Conservation (phyloP, 345 rosid genomes). For the Eucalyptus globulus region DNA sequence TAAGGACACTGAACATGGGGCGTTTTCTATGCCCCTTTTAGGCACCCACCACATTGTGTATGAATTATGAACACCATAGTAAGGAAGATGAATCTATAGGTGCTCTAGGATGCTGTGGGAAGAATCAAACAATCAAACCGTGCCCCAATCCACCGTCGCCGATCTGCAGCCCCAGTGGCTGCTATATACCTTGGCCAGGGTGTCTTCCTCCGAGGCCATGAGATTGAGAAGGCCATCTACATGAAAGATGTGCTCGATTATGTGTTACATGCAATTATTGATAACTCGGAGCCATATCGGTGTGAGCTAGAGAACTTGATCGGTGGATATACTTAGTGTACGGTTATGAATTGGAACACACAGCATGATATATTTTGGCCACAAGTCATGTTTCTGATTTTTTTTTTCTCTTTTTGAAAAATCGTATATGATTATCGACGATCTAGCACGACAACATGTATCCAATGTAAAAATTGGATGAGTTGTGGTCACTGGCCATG, state of each 20-base stretch:
- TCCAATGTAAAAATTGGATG: background rate
- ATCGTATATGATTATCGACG: background rate
- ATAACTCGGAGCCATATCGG: too few relatives aligned
- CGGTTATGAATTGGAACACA: background rate
- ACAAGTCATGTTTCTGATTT: background rate
- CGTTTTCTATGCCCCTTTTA: background rate
- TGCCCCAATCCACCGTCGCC: background rate
- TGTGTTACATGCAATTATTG: background rate
- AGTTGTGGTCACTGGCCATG: background rate
- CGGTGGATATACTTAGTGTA: background rate
- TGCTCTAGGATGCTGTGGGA: background rate
- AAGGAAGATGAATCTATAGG: background rate
- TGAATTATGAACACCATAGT: background rate
- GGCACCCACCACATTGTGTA: background rate
- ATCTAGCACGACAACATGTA: background rate
- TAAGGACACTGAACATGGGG: background rate
- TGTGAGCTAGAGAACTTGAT: background rate
- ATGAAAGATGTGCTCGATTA: background rate
- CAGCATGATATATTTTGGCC: background rate
- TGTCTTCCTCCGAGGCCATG: background rate
- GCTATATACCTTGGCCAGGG: background rate
- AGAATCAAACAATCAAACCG: accelerated
- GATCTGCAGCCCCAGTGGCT: background rate
- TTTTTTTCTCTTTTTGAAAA: background rate
- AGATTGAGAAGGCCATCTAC: background rate